Conservation (phyloP, 192 early-diverging fungal genomes). For the Martensiomyces pterosporus region DNA sequence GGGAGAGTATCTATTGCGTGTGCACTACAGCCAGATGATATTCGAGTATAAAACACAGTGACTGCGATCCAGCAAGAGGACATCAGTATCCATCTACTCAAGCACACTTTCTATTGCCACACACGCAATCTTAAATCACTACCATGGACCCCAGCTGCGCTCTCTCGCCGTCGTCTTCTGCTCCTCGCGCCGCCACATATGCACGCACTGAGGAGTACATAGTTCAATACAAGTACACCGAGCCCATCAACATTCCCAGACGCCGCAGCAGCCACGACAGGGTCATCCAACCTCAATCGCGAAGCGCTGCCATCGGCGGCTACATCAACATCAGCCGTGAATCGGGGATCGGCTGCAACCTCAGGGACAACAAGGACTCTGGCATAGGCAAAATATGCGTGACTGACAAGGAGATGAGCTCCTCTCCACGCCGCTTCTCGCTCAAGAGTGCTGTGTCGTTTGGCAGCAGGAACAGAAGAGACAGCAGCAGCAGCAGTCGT, state of each 20-base stretch:
- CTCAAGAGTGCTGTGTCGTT: constrained; percentile 5
- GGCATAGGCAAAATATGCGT: constrained; percentile 33
- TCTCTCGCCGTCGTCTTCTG: too few relatives aligned
- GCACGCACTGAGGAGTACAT: too few relatives aligned
- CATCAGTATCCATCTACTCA: too few relatives aligned
- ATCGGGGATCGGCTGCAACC: constrained; percentile 6
- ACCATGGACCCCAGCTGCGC: too few relatives aligned
- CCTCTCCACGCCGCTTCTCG: background rate
- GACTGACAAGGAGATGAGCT: background rate
- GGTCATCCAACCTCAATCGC: constrained; percentile 8
- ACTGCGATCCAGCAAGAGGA: too few relatives aligned
- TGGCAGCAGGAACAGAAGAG: background rate
- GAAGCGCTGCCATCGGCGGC: constrained; percentile 8
- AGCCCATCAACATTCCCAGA: too few relatives aligned
- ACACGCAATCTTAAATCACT: too few relatives aligned
- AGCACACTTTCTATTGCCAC: too few relatives aligned
- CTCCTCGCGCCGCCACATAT: too few relatives aligned
- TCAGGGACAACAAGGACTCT: constrained; percentile 10
- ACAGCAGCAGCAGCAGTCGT: background rate
- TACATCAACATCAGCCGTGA: background rate
- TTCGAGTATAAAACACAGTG: too few relatives aligned
- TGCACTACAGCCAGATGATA: too few relatives aligned
- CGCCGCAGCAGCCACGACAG: background rate
- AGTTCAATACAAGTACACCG: background rate
- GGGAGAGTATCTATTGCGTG: too few relatives aligned